Evolutionary conservation across 106 monocot genomes (phyloP), one percentile per base, ranked within the genome.

Genomic region (Triglochin maritima): DNA sequence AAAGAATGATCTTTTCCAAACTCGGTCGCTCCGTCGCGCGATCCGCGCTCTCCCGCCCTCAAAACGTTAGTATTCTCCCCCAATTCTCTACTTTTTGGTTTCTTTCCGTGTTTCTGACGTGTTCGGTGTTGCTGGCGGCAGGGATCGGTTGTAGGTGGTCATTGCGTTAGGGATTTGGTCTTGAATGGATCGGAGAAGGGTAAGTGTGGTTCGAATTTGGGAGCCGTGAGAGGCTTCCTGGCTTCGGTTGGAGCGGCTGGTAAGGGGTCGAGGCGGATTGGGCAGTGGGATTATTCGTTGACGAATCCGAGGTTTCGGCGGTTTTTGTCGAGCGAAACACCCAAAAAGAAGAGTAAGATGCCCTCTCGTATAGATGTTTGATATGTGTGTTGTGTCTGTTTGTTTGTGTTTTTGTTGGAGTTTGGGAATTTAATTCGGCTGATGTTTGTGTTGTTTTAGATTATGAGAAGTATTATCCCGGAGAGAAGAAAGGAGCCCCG

Each of bases 391-490:
- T 64, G 14, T 61, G 29, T 68, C 49, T 72, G n/a, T 2, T 5
- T 57, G 10, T 5, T 9, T 13, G 12, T 29, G 49, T 59, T 29
- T 29, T 29, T 29, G 29, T 29, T 29, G 29, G 29, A 29, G 29
- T 29, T 29, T 62, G 58, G 57, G n/a, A 1, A 29, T 29, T 29
- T 29, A 29, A 29, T 29, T 29, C 1, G 1, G 29, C 29, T 29
- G 29, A 29, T 29, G 29, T 29, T 29, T 70, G 7, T 57, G 4
- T 12, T 68, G 58, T 63, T 78, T 44, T 66, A 93, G 93, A 93
- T 65, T 86, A 93, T 60, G 84, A 86, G 78, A 93, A 93, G 50
- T 86, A 89, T 71, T 86, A 76, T 29, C 86, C 89, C 9, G 86
- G 84, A 59, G 89, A 63, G 15, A 89, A 74, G 78, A 93, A 89